phyloP scores from a whole-genome alignment of 257 asterid genomes.

The Leptodermis oblonga region DNA sequence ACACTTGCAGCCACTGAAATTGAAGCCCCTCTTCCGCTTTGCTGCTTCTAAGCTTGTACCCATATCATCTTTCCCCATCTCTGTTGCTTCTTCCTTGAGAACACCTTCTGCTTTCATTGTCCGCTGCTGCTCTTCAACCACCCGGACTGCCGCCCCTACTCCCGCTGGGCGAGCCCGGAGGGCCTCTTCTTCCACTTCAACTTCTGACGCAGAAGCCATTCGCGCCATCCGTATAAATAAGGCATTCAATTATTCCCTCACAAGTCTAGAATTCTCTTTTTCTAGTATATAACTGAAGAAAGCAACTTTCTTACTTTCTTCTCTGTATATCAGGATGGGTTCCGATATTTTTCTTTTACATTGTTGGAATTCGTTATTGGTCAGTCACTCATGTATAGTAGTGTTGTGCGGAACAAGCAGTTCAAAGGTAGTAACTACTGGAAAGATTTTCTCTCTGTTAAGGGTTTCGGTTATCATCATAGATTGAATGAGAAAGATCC shows the following conservation, averaged over 20 bases:
- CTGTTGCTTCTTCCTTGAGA: neutral
- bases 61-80: neutral
- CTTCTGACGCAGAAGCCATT: conserved; percentile 85
- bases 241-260: conserved; percentile 30
- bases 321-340: too few species aligned
- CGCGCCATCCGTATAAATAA: conserved; percentile 81
- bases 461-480: neutral
- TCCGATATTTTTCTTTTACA: neutral
- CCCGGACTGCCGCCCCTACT: conserved; percentile 26
- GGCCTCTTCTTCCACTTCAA: conserved; percentile 44
- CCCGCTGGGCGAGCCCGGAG: conserved; percentile 45
- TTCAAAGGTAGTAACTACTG: neutral
- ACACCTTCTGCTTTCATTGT: conserved; percentile 28
- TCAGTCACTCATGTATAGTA: neutral
- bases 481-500: neutral
- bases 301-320: neutral
- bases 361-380: neutral
- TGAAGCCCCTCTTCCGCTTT: conserved; percentile 46
- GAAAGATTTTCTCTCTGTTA: conserved; percentile 7
- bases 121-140: conserved; percentile 48
- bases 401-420: neutral
- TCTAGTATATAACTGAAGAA: too few species aligned
- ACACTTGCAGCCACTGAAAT: conserved; percentile 42
- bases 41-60: conserved; percentile 21
- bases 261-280: too few species aligned